phyloP scores from a whole-genome alignment of 1,284 basidiomycete genomes.

The Tilletiopsis washingtonensis region DNA sequence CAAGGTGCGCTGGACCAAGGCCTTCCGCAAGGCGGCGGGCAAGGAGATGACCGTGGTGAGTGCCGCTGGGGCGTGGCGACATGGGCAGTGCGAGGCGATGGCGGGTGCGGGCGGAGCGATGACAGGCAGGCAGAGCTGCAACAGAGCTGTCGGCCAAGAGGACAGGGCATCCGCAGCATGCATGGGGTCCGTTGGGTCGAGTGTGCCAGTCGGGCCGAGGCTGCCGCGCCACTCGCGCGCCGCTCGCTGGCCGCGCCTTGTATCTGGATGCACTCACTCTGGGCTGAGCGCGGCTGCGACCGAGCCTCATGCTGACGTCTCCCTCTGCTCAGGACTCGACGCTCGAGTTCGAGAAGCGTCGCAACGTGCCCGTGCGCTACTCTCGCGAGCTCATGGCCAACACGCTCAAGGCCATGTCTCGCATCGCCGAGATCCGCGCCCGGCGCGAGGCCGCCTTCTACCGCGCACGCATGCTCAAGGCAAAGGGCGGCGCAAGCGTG shows the following conservation, averaged over 20 bases:
- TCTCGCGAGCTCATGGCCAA: conserved; percentile 86
- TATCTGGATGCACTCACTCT: no score
- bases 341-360: conserved; percentile 97
- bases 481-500: conserved; percentile 9
- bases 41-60: conserved; percentile 95
- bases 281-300: no score
- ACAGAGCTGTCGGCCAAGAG: no score
- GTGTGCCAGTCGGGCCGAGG: no score
- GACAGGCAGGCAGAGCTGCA: no score
- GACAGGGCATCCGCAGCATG: no score
- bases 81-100: no score
- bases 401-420: conserved; percentile 95
- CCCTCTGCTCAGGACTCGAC: conserved; percentile 63
- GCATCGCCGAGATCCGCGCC: conserved; percentile 83
- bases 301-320: conserved; percentile 1
- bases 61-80: no score
- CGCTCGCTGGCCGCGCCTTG: no score
- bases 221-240: no score
- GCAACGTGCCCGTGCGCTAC: conserved; percentile 96
- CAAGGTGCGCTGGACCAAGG: conserved; percentile 99
- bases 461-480: conserved; percentile 43
- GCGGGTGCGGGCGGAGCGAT: no score
- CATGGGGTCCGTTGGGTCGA: no score
- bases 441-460: conserved; percentile 91
- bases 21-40: conserved; percentile 95